Percentiles rank a stretch among this genome's conserved stretches.
These are phyloP conservation scores for Lanmaoa pseudosensibilis DNA, from an alignment of 768 basidiomycete genomes.

Conservation along the genomic window DNA sequence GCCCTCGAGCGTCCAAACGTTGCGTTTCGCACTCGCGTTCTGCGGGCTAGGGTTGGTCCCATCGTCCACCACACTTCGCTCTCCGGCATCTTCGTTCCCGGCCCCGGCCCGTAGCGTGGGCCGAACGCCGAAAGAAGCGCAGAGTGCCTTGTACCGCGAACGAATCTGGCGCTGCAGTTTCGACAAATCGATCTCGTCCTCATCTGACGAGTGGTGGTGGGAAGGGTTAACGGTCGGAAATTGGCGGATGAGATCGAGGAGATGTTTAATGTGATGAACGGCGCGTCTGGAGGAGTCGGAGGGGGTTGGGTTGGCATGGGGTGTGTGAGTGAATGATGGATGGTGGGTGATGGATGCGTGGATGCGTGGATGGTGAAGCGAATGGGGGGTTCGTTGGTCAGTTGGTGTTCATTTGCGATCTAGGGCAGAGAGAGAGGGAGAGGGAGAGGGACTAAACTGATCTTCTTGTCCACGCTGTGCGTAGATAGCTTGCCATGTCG, in stretches of 20 bases:
- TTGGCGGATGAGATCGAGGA: constrained; percentile 67
- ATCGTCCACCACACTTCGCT: neutral
- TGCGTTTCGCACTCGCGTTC: neutral
- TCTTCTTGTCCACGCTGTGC: constrained; percentile 29
- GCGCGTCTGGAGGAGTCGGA: constrained; percentile 45
- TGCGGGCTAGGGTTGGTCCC: neutral
- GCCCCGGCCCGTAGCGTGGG: constrained; percentile 40
- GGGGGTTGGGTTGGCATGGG: neutral
- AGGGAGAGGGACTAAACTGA: constrained; percentile 12
- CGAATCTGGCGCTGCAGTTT: constrained; percentile 81
- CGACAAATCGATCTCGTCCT: constrained; percentile 62
- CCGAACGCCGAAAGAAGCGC: constrained; percentile 73
- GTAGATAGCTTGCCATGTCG: constrained; percentile 61
- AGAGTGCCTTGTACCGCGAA: constrained; percentile 84
- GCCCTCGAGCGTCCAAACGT: constrained; percentile 12
- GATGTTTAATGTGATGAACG: constrained; percentile 60
- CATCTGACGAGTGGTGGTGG: neutral
- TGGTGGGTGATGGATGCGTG: too few relatives aligned
- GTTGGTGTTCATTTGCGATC: neutral
- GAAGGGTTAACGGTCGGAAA: constrained; percentile 79
- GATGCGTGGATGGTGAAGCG: neutral
- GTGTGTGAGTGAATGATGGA: neutral
- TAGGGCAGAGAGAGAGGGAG: neutral
- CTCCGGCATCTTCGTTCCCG: neutral
- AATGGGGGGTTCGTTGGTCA: neutral